Base-by-base conservation (phyloP, 1,139 yeast species). In the Lodderomyces orthopsilosis region DNA sequence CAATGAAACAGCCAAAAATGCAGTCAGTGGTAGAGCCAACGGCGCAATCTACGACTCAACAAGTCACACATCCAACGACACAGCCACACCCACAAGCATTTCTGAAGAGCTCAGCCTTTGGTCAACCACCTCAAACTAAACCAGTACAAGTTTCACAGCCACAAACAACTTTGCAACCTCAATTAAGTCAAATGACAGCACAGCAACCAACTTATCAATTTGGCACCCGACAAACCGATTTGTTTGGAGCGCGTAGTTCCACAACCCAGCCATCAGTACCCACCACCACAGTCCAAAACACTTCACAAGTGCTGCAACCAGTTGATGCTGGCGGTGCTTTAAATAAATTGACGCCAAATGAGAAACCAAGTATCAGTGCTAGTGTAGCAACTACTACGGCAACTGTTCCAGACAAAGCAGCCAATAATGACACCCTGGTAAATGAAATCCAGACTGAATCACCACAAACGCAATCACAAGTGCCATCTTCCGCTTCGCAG, bases 71-170 rank as follows among this genome's bases (percentile, higher is more conserved):
- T n/a, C 15, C 32, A 35, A 12, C 38, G 9, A 35, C 30, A 6
- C 24, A 24, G 10, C 27, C 12, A 10, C 6, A 24, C 12, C 10
- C n/a, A 13, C 32, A 27, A 27, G 17, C 9, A 13, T 15, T 15
- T 4, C 34, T 8, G n/a, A 13, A n/a, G 4, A 13, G 19, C 19
- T 15, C 19, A 8, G 19, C 19, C 4, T 30, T 30, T 10, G 34
- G 34, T 30, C 14, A 30, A 15, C 19, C 15, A 3, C 6, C 12
- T 4, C 3, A 7, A 12, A 14, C 41, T 10, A 22, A 5, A 21
- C 23, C 23, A 6, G 23, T 21, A 12, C 40, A 38, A 17, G 35
- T 17, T 21, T 23, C 13, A 39, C 46, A 27, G 21, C 27, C 4
- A 14, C 37, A 24, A 37, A 3, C 22, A 37, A 15, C 7, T 6